Conservation (phyloP, 768 basidiomycete genomes). For the Mycena metata region DNA sequence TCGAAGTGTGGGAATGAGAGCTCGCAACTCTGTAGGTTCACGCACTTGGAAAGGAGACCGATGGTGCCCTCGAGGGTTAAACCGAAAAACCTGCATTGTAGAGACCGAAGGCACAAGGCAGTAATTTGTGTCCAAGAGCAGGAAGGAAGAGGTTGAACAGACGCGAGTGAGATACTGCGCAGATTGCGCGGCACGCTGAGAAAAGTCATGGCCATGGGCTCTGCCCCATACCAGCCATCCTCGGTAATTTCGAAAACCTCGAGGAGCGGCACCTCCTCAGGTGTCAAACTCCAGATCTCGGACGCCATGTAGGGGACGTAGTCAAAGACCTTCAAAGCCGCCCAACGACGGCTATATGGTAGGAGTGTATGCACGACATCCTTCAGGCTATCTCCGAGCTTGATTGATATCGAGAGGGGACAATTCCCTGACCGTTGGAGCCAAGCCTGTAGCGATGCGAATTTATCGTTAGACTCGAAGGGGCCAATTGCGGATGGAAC, state of each 20-base stretch:
- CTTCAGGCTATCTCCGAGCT: no score
- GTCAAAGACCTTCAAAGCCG: not conserved
- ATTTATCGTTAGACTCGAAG: not conserved
- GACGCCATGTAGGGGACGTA: not conserved
- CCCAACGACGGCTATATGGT: conserved; percentile 3
- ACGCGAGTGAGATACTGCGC: not conserved
- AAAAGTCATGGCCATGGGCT: not conserved
- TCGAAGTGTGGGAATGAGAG: not conserved
- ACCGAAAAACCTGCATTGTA: not conserved
- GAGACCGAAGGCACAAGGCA: not conserved
- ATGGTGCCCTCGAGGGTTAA: not conserved
- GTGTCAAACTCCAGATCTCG: not conserved
- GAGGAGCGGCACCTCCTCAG: conserved; percentile 7
- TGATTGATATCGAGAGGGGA: not conserved
- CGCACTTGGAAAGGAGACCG: conserved; percentile 1
- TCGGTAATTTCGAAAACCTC: not conserved
- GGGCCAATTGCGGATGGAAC: not conserved
- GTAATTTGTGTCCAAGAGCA: conserved; percentile 10
- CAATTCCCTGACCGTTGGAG: conserved; percentile 11
- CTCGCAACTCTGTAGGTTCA: not conserved
- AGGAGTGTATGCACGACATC: not conserved
- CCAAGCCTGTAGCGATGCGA: conserved; percentile 4
- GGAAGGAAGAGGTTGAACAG: not conserved
- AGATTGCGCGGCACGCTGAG: not conserved
- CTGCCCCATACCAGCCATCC: no score